Base-by-base conservation (phyloP, 139 green algal genomes). In the Klebsormidium nitens region DNA sequence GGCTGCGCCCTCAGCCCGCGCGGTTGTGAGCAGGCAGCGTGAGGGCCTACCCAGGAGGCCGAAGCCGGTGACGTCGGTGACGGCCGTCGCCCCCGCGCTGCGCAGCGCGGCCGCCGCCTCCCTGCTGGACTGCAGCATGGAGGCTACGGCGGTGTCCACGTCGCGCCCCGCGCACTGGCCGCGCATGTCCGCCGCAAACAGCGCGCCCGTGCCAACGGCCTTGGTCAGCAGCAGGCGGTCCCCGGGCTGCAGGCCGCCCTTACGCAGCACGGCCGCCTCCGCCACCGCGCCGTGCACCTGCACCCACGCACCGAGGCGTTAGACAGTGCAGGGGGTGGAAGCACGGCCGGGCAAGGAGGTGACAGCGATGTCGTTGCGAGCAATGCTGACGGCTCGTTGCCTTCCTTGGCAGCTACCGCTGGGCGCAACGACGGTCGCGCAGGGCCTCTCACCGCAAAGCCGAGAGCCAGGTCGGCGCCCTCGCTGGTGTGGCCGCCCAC, bases 1-100 rank as follows among this genome's bases (percentile, higher is more conserved):
- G n/a, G n/a, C n/a, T n/a, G n/a, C n/a, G n/a, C n/a, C n/a, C n/a
- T n/a, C n/a, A n/a, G n/a, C n/a, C n/a, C n/a, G n/a, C n/a, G n/a
- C n/a, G n/a, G n/a, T n/a, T n/a, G n/a, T n/a, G n/a, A n/a, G n/a
- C n/a, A n/a, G n/a, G n/a, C n/a, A n/a, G n/a, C n/a, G n/a, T n/a
- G n/a, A n/a, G n/a, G n/a, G n/a, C n/a, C n/a, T n/a, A n/a, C 68
- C 91, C 44, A 96, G 48, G 37, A 97, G 76, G 0, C 91, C 91
- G 82, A 97, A 97, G 14, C 91, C 91, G 0, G 90, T 97, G 4
- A 96, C 88, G 38, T 96, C 91, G 0, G 91, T 97, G 68, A 86
- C 93, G 23, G 81, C 85, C 0, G 64, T 87, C 2, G 78, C 83
- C 2, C 83, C 84, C 61, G 88, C 60, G 8, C 59, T 6, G 17